Evolutionary conservation across 176 grass and related monocot species (phyloP).

Genomic region (Aegilops longissima): DNA sequence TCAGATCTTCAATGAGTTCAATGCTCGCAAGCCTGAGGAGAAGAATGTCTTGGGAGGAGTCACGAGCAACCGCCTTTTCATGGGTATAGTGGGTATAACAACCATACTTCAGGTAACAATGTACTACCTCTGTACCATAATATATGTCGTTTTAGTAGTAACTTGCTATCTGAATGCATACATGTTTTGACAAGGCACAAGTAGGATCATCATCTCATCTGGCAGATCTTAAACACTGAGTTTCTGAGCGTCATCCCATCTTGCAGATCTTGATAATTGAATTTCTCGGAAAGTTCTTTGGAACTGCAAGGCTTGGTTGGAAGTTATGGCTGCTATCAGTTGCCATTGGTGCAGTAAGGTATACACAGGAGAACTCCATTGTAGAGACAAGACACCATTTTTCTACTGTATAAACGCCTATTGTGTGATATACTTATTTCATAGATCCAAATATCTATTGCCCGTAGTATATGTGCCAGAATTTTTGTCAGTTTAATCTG

Average conservation of each 20-base stretch:
- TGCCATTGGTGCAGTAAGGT: conserved; percentile 56
- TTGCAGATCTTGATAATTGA: conserved; percentile 61
- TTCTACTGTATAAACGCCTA: neutral
- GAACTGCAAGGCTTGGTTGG: conserved; percentile 53
- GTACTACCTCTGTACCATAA: neutral
- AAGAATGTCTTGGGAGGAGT: conserved; percentile 54
- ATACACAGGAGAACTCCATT: neutral
- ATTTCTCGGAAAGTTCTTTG: conserved; percentile 63
- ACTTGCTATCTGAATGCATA: neutral
- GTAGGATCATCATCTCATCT: neutral
- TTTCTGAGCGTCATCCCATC: neutral
- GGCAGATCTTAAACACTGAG: conserved; percentile 47
- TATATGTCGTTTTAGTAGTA: neutral
- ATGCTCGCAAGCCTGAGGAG: conserved; percentile 68
- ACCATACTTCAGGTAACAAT: conserved; percentile 53
- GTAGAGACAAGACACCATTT: neutral
- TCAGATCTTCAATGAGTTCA: conserved; percentile 74
- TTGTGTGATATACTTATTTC: neutral
- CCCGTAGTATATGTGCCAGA: no score
- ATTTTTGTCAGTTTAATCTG: neutral
- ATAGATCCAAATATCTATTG: neutral
- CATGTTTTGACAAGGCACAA: neutral
- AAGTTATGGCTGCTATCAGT: conserved; percentile 54
- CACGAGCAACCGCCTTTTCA: conserved; percentile 52
- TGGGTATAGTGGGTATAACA: conserved; percentile 55